Base-by-base conservation (phyloP, 805 yeast species). In the Komagataella pseudopastoris region DNA sequence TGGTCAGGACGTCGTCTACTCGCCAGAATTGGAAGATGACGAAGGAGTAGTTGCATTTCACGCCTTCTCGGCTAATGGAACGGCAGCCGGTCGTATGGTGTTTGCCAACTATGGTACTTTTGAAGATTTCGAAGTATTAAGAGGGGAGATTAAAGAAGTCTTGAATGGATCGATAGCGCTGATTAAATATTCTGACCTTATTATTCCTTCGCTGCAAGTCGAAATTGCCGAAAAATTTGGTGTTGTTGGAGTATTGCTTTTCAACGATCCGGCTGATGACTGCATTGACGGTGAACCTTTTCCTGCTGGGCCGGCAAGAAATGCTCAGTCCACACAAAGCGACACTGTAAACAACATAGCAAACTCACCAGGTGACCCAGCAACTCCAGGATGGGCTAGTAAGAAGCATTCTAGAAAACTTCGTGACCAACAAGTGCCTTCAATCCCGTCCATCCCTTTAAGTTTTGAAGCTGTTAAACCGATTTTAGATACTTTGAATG, bases 121-220 rank as follows among this genome's bases (percentile, higher is more conserved):
- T 49, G 69, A 70, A 48, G 88, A 82, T 57, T 82, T 71, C 53
- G 73, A 70, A 45, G 52, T 60, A 10, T 67, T 82, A 52, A 66
- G 60, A 6, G 43, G 50, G 6, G 8, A 49, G n/a, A 51, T 52
- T 12, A 52, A 51, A 8, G 46, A 49, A 6, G 61, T 80, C 44
- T 14, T 30, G 14, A 59, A 61, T 39, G 84, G 74, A 23, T 74
- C 75, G 53, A 71, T 82, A 50, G 85, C 75, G 20, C 67, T 82
- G 55, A 80, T 71, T 3, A 71, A 85, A 51, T 81, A 82, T 57
- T 85, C 84, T 47, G 63, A 60, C 3, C 39, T 30, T 30, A 70
- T 78, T n/a, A 80, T 76, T 66, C 71, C 87, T 48, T 87, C 88
- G n/a, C 69, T 81, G 55, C 81, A 81, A 59, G 85, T 82, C 48